Evolutionary conservation across 371 early-diverging fungal species (phyloP).

Genomic region (Mucor mucedo): DNA sequence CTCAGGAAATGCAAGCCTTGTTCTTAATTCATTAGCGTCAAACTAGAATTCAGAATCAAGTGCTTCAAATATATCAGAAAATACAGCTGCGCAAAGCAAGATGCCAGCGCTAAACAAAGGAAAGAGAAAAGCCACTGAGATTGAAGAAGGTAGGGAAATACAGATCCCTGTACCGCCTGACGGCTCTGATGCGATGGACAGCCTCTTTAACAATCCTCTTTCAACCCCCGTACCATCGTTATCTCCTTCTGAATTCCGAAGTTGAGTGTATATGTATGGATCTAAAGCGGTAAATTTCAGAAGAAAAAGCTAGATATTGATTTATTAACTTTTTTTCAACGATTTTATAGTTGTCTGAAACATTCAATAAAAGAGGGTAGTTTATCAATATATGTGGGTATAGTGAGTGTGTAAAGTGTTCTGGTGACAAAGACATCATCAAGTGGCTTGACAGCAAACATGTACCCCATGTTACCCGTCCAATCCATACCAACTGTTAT

Average conservation of each 20-base stretch:
- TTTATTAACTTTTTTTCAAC: slow-evolving; percentile 16
- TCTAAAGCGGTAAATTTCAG: slow-evolving; percentile 23
- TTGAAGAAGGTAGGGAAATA: slow-evolving; percentile 21
- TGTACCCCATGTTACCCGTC: slow-evolving; percentile 20
- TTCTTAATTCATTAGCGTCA: slow-evolving; percentile 27
- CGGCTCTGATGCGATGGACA: slow-evolving; percentile 14
- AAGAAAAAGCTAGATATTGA: slow-evolving; percentile 16
- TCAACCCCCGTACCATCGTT: slow-evolving; percentile 20
- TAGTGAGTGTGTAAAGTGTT: slow-evolving; percentile 3
- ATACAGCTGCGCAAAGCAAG: slow-evolving; percentile 13
- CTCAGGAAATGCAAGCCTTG: slow-evolving; percentile 26
- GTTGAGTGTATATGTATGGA: slow-evolving; percentile 20
- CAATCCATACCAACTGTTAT: slow-evolving; percentile 27
- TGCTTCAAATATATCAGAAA: slow-evolving; percentile 20
- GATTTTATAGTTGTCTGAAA: slow-evolving; percentile 21
- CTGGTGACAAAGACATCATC: slow-evolving; percentile 16
- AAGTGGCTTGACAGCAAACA: slow-evolving; percentile 17
- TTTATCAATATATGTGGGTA: slow-evolving; percentile 16
- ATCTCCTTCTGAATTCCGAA: slow-evolving; percentile 24
- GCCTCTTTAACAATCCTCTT: slow-evolving; percentile 21
- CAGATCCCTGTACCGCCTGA: slow-evolving; percentile 22
- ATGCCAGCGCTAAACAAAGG: slow-evolving; percentile 11
- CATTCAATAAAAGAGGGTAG: too few species aligned
- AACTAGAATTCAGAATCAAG: slow-evolving; percentile 21
- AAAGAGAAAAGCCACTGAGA: slow-evolving; percentile 21